Conservation (phyloP, 345 rosid genomes). For the Passiflora organensis region DNA sequence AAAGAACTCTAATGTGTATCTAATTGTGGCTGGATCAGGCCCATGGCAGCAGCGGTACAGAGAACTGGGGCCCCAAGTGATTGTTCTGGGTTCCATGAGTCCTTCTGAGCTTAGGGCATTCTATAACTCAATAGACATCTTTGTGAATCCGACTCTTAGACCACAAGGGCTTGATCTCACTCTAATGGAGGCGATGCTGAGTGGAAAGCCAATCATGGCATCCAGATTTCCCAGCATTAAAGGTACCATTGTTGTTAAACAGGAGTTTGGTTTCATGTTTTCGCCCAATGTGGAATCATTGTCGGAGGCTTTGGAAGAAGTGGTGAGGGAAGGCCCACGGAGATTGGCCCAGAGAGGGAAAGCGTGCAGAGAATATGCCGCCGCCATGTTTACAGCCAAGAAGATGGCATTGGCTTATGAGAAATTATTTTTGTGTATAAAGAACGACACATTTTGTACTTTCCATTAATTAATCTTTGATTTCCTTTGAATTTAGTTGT, state of each 20-base stretch:
- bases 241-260: constrained; percentile 74
- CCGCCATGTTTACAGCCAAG: constrained; percentile 68
- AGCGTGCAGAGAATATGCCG: constrained; percentile 60
- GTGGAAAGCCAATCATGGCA: constrained; percentile 85
- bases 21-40: constrained; percentile 77
- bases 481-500: too few relatives aligned
- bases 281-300: constrained; percentile 79
- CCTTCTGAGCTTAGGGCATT: constrained; percentile 56
- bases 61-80: constrained; percentile 49
- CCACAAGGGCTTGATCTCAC: constrained; percentile 95
- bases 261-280: constrained; percentile 84
- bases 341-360: constrained; percentile 70
- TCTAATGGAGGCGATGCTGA: constrained; percentile 91
- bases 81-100: constrained; percentile 66
- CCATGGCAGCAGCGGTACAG: constrained; percentile 84
- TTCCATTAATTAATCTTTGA: too few relatives aligned
- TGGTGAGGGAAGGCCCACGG: constrained; percentile 50
- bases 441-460: constrained; percentile 57
- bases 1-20: constrained; percentile 40
- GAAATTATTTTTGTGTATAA: constrained; percentile 78
- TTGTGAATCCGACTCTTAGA: constrained; percentile 81
- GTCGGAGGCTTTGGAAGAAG: constrained; percentile 48
- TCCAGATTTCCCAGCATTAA: constrained; percentile 84
- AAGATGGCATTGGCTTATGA: constrained; percentile 96
- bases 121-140: constrained; percentile 70